These are phyloP conservation scores for Scleroderma bovista DNA, from an alignment of 768 basidiomycete genomes.

Conservation along the genomic window DNA sequence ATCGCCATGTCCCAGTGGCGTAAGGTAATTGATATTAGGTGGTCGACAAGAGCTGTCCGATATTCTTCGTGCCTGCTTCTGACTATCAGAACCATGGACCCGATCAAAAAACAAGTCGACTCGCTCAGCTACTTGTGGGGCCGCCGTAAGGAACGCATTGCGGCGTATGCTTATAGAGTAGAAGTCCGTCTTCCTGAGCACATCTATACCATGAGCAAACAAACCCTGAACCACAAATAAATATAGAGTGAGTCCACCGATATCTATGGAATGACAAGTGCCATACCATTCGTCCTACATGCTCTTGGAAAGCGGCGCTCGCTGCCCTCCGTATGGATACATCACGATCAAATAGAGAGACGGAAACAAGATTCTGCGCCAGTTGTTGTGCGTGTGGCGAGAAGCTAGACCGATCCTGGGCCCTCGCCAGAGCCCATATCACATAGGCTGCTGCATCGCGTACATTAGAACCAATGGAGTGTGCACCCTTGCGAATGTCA, in stretches of 20 bases:
- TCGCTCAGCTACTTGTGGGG: constrained; percentile 82
- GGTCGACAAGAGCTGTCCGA: constrained; percentile 58
- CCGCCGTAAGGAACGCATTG: constrained; percentile 80
- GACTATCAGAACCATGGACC: constrained; percentile 6
- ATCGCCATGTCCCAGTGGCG: constrained; percentile 88
- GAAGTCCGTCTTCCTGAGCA: constrained; percentile 89
- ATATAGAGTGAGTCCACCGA: constrained; percentile 7
- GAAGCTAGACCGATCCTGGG: constrained; percentile 55
- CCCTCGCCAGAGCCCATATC: constrained; percentile 88
- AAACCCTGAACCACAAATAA: constrained; percentile 50
- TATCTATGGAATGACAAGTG: constrained; percentile 2
- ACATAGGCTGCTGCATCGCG: constrained; percentile 94
- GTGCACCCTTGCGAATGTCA: constrained; percentile 86
- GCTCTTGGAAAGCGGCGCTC: constrained; percentile 96
- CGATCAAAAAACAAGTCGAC: constrained; percentile 26
- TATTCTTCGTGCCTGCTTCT: constrained; percentile 70
- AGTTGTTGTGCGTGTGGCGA: constrained; percentile 57
- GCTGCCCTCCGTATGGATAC: constrained; percentile 92
- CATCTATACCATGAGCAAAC: constrained; percentile 92
- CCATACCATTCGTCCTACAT: constrained; percentile 87
- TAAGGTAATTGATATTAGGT: constrained; percentile 67
- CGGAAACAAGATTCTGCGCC: constrained; percentile 67
- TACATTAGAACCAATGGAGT: constrained; percentile 91
- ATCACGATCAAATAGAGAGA: constrained; percentile 88
- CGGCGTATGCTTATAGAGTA: constrained; percentile 85